These are phyloP conservation scores for Hippophae tibetana DNA, from an alignment of 306 rosid genomes.

Conservation along the genomic window DNA sequence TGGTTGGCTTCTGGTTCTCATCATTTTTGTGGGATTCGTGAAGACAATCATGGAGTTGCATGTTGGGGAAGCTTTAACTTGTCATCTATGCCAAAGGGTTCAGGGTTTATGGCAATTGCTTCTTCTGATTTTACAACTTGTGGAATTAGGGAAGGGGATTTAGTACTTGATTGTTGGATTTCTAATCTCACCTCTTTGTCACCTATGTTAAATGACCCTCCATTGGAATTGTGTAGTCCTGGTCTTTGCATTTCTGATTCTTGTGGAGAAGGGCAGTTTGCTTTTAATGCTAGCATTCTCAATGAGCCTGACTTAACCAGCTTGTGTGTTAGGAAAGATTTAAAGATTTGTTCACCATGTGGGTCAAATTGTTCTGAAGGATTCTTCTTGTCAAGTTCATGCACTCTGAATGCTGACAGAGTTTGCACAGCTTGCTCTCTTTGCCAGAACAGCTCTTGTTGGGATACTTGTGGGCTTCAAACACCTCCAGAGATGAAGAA, in stretches of 20 bases:
- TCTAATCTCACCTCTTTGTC: constrained; percentile 36
- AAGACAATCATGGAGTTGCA: constrained; percentile 59
- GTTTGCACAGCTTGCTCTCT: constrained; percentile 89
- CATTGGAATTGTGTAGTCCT: constrained; percentile 82
- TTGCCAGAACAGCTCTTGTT: constrained; percentile 87
- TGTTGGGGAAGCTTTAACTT: constrained; percentile 82
- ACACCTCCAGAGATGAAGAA: constrained; percentile 32
- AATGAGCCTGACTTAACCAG: constrained; percentile 63
- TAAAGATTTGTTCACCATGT: constrained; percentile 77
- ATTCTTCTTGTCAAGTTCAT: constrained; percentile 72
- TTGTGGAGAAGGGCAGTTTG: constrained; percentile 44
- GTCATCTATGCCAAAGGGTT: constrained; percentile 48
- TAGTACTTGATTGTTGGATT: constrained; percentile 79
- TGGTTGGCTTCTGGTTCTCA: constrained; percentile 52
- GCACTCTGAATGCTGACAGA: constrained; percentile 54
- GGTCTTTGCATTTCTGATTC: constrained; percentile 55
- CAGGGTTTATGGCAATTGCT: constrained; percentile 72
- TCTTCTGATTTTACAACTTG: constrained; percentile 73
- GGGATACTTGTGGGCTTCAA: constrained; percentile 45
- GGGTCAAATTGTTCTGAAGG: constrained; percentile 75
- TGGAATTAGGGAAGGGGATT: constrained; percentile 77
- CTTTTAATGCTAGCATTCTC: constrained; percentile 69
- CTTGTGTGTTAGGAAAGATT: constrained; percentile 57
- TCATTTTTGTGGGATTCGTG: constrained; percentile 71
- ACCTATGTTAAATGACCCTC: constrained; percentile 49